Base-by-base conservation (phyloP, 2,329 filamentous ascomycete species). In the Microsporum audouinii region DNA sequence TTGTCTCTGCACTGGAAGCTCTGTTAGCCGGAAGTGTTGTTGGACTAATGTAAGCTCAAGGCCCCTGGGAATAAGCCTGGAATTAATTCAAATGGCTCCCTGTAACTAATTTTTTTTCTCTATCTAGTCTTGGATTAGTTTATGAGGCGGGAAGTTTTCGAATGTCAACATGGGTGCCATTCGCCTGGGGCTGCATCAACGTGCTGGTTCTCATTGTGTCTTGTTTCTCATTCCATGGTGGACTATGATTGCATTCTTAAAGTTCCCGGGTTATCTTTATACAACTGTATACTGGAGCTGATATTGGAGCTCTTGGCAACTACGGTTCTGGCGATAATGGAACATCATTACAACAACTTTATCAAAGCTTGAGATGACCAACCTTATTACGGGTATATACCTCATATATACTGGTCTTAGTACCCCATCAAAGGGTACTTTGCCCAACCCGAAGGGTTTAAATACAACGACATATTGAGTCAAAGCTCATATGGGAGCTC, bases 161-260 rank as follows among this genome's bases (percentile, higher is more conserved):
- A 68, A 94, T 96, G 90, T 92, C 90, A 53, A 96, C 91, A 0
- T 96, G 91, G 91, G 88, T 95, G 58, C 91, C 91, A 0, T 88
- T 94, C 69, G 82, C 91, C 27, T 96, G 91, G 91, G 89, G 85
- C 0, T 81, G 89, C 70, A 87, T 92, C 72, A 95, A 90, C 71
- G 85, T 92, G 7, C 73, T 96, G 55, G 82, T 95, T 34, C 78
- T 96, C 53, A 84, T 96, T 57, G 79, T 95, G 64, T 94, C 90
- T 3, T 94, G 89, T 2, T 96, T 96, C 72, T 89, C 90, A n/a
- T 91, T 95, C 58, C 90, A 95, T 71, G 90, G 91, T 57, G 91
- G 89, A 43, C 79, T 96, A 63, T 96, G 74, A 84, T 47, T 14
- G 10, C 12, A 36, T 36, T 17, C 2, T 29, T 36, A 3, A 5